Evolutionary conservation across 2,329 filamentous ascomycete genomes (phyloP).

Genomic region (Phialophora tarda): DNA sequence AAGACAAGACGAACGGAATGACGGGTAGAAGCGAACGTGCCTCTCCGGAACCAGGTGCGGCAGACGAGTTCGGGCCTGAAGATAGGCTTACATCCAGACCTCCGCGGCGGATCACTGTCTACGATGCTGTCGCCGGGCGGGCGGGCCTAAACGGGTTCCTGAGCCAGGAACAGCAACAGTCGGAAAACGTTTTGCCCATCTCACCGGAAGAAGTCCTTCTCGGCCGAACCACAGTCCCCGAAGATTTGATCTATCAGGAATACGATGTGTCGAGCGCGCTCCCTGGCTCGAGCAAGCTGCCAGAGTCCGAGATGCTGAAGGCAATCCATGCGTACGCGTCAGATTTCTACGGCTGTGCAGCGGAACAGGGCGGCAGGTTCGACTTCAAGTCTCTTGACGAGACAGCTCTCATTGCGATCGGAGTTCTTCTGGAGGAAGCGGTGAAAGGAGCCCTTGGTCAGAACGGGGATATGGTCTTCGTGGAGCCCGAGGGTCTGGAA

Average conservation of each 20-base stretch:
- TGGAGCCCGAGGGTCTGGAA: conserved; percentile 53
- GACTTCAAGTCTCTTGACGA: conserved; percentile 64
- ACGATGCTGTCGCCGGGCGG: conserved; percentile 64
- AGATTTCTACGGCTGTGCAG: conserved; percentile 57
- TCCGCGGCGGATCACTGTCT: conserved; percentile 47
- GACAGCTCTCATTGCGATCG: conserved; percentile 65
- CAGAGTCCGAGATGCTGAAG: conserved; percentile 62
- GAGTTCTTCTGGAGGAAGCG: conserved; percentile 66
- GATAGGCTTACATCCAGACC: conserved; percentile 44
- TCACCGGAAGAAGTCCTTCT: conserved; percentile 66
- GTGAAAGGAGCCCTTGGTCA: conserved; percentile 58
- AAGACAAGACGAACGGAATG: conserved; percentile 1
- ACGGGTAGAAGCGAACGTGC: conserved; percentile 1
- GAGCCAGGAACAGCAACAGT: conserved; percentile 29
- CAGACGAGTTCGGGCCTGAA: conserved; percentile 46
- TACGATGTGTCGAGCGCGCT: conserved; percentile 54
- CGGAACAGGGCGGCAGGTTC: conserved; percentile 43
- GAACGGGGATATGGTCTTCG: conserved; percentile 64
- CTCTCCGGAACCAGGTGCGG: background rate
- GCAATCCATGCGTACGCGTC: conserved; percentile 63
- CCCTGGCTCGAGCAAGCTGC: conserved; percentile 51
- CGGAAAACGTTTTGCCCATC: conserved; percentile 45
- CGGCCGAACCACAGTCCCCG: conserved; percentile 55
- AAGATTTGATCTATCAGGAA: conserved; percentile 57
- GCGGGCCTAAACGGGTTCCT: conserved; percentile 50